Evolutionary conservation across 805 yeast genomes (phyloP).

Genomic region (Monosporozyma servazzii): DNA sequence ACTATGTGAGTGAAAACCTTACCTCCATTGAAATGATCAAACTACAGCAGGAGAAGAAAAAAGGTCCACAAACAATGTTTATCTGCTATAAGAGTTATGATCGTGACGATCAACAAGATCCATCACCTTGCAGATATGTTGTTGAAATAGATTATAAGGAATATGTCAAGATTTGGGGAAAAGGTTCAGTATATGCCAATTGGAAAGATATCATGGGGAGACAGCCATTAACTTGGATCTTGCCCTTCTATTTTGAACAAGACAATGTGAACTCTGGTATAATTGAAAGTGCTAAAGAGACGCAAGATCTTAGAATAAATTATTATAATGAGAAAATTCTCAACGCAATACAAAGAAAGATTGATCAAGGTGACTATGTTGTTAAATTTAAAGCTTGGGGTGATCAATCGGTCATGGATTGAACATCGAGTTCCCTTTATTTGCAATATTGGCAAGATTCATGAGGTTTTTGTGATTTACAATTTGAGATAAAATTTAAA

Average conservation of each 20-base stretch:
- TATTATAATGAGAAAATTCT: neutral
- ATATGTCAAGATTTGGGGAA: conserved; percentile 18
- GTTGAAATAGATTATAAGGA: conserved; percentile 29
- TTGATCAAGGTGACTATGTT: conserved; percentile 6
- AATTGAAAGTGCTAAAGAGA: neutral
- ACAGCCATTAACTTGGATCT: neutral
- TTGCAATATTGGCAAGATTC: neutral
- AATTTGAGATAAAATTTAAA: neutral
- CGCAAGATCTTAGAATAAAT: neutral
- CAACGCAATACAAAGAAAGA: conserved; percentile 5
- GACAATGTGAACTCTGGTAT: neutral
- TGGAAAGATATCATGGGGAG: conserved; percentile 13
- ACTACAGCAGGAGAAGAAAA: neutral
- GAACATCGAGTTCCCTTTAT: too few relatives aligned
- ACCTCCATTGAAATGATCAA: conserved; percentile 44
- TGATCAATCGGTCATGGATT: neutral
- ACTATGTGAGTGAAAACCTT: conserved; percentile 39
- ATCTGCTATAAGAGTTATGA: conserved; percentile 16
- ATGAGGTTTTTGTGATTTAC: neutral
- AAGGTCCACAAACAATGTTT: conserved; percentile 12
- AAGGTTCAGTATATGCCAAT: conserved; percentile 17
- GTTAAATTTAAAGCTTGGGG: conserved; percentile 10
- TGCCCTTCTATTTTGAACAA: neutral
- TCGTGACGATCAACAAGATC: neutral
- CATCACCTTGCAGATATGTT: conserved; percentile 31